Percentiles rank a stretch among this genome's conserved stretches.
Evolutionary conservation across 148 eudicot species (phyloP).

Genomic region (Diospyros lotus): DNA sequence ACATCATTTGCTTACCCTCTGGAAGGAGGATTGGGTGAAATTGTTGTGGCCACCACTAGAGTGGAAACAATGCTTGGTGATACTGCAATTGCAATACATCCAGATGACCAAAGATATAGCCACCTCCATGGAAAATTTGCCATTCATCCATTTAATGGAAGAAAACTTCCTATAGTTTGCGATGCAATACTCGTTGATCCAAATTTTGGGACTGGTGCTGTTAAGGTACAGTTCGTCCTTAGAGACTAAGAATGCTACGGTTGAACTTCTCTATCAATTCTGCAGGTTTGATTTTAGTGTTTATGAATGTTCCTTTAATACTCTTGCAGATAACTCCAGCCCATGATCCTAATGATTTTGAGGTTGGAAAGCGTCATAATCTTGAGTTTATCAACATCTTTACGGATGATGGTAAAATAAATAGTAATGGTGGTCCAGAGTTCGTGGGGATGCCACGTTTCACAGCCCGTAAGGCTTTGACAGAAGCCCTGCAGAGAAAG

Average conservation of each 20-base stretch:
- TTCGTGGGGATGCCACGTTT: conserved; percentile 77
- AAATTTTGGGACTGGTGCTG: conserved; percentile 81
- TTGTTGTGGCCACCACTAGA: conserved; percentile 87
- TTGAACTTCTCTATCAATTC: neutral
- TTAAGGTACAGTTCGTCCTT: conserved; percentile 49
- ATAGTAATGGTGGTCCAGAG: conserved; percentile 62
- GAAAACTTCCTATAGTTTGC: conserved; percentile 71
- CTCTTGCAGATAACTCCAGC: conserved; percentile 77
- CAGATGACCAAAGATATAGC: conserved; percentile 66
- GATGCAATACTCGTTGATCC: conserved; percentile 75
- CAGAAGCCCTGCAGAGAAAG: conserved; percentile 59
- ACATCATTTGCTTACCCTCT: conserved; percentile 79
- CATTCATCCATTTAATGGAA: conserved; percentile 72
- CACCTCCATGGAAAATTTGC: conserved; percentile 76
- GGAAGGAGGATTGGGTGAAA: conserved; percentile 70
- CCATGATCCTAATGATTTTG: conserved; percentile 94
- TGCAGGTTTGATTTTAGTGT: neutral
- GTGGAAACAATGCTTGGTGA: conserved; percentile 94
- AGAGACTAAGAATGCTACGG: neutral
- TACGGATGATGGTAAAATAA: conserved; percentile 85
- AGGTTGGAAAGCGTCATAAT: conserved; percentile 76
- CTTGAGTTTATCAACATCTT: conserved; percentile 75
- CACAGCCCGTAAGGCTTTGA: conserved; percentile 61
- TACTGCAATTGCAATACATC: conserved; percentile 84
- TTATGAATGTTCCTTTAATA: conserved; percentile 38